A percentile compares a stretch with the other conserved stretches of the same genome.
Evolutionary conservation across 2,329 filamentous ascomycete genomes (phyloP).

Genomic region (Torrubiella hemipterigena): DNA sequence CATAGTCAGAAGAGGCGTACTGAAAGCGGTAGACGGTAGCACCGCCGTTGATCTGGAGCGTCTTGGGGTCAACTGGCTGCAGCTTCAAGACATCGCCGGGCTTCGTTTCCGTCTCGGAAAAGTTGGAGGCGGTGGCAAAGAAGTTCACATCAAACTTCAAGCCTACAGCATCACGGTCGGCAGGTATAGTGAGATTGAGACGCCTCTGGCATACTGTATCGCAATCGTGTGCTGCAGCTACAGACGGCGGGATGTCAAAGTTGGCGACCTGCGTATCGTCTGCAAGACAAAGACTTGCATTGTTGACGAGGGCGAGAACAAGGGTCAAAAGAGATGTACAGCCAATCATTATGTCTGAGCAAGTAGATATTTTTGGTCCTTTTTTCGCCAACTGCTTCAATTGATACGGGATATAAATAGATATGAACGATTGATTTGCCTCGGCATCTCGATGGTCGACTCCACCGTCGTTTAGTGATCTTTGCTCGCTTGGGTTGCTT

Average conservation of each 20-base stretch:
- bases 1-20: constrained; percentile 9
- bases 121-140: constrained; percentile 2
- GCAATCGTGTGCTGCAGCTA: constrained; percentile 5
- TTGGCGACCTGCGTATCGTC: constrained; percentile 3
- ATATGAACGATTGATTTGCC: no score
- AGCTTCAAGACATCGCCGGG: constrained; percentile 10
- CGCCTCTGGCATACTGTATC: constrained; percentile 4
- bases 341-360: no score
- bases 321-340: no score
- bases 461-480: no score
- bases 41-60: constrained; percentile 6
- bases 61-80: constrained; percentile 5
- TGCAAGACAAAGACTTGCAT: not conserved
- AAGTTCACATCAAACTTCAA: constrained; percentile 2
- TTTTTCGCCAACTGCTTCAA: no score
- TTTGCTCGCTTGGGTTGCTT: no score
- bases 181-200: constrained; percentile 6
- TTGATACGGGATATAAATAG: no score
- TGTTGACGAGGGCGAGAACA: no score
- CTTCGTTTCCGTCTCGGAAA: constrained; percentile 6
- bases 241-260: constrained; percentile 1
- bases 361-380: no score
- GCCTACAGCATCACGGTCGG: constrained; percentile 6
- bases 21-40: constrained; percentile 9
- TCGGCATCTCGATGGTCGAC: no score